Percentiles rank a stretch among this genome's conserved stretches.
phyloP scores from a whole-genome alignment of 768 basidiomycete genomes.

The Lactarius deliciosus region DNA sequence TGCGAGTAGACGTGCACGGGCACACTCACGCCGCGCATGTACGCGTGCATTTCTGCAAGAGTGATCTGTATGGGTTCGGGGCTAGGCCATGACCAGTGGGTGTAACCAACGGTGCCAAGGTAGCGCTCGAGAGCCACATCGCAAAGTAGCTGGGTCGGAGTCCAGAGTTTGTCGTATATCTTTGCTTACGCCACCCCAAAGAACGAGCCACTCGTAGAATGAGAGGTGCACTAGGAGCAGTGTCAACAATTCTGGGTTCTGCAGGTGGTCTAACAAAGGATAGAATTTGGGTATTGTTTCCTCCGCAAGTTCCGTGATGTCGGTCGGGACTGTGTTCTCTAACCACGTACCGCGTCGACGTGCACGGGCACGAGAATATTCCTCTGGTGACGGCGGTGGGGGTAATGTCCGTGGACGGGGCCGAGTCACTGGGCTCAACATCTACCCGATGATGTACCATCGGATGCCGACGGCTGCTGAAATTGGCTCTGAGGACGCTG shows the following conservation, averaged over 20 bases:
- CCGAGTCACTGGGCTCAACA: slow-evolving; percentile 5
- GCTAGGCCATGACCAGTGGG: slow-evolving; percentile 53
- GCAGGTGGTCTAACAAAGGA: slow-evolving; percentile 57
- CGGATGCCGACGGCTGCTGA: not conserved
- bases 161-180: slow-evolving; percentile 50
- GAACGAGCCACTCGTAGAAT: slow-evolving; percentile 70
- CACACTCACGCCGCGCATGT: slow-evolving; percentile 75
- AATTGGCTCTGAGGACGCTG: not conserved
- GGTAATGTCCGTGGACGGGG: slow-evolving; percentile 24
- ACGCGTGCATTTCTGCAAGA: slow-evolving; percentile 75
- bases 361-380: slow-evolving; percentile 43
- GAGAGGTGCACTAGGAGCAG: slow-evolving; percentile 57
- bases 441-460: slow-evolving; percentile 4
- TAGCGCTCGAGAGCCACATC: slow-evolving; percentile 71
- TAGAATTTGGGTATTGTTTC: slow-evolving; percentile 39
- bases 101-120: slow-evolving; percentile 70
- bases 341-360: slow-evolving; percentile 43
- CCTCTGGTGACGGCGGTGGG: slow-evolving; percentile 38
- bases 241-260: slow-evolving; percentile 51
- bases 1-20: slow-evolving; percentile 72
- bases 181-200: slow-evolving; percentile 55
- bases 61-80: slow-evolving; percentile 63
- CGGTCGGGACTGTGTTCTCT: slow-evolving; percentile 41
- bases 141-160: slow-evolving; percentile 48
- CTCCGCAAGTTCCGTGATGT: slow-evolving; percentile 37